Evolutionary conservation across 1,139 yeast genomes (phyloP).

Genomic region (Yamadazyma songkhlaensis): DNA sequence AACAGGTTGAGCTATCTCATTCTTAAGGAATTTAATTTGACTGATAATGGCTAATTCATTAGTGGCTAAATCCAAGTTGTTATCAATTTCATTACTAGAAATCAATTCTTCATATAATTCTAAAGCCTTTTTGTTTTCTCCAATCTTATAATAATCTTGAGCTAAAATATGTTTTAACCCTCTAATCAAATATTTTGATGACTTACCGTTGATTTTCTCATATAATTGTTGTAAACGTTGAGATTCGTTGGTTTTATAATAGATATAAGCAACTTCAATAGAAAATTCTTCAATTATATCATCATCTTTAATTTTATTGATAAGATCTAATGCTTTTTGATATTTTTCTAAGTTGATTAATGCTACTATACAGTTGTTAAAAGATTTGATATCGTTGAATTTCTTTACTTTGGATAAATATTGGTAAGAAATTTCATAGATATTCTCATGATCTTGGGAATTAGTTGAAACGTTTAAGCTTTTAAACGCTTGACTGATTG

Average conservation of each 20-base stretch:
- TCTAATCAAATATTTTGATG: slow-evolving; percentile 25
- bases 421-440: slow-evolving; percentile 43
- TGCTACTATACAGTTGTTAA: slow-evolving; percentile 64
- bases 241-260: slow-evolving; percentile 60
- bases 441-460: slow-evolving; percentile 34
- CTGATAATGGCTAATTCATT: slow-evolving; percentile 71
- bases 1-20: slow-evolving; percentile 7
- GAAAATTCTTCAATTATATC: slow-evolving; percentile 33
- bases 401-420: slow-evolving; percentile 40
- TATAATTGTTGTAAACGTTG: slow-evolving; percentile 41
- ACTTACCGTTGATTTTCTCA: slow-evolving; percentile 21
- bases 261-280: slow-evolving; percentile 66
- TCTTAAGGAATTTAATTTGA: slow-evolving; percentile 30
- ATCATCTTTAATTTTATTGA: slow-evolving; percentile 36
- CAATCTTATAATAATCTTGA: slow-evolving; percentile 72
- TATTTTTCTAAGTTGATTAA: slow-evolving; percentile 72
- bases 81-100: slow-evolving; percentile 36
- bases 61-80: slow-evolving; percentile 56
- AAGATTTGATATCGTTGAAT: slow-evolving; percentile 48
- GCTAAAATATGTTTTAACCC: slow-evolving; percentile 78
- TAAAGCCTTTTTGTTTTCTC: slow-evolving; percentile 54
- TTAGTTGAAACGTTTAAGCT: slow-evolving; percentile 32
- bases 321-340: slow-evolving; percentile 49
- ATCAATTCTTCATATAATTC: slow-evolving; percentile 52
- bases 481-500: slow-evolving; percentile 45